Conservation (phyloP, 441 rosid genomes). For the Croton setiger region DNA sequence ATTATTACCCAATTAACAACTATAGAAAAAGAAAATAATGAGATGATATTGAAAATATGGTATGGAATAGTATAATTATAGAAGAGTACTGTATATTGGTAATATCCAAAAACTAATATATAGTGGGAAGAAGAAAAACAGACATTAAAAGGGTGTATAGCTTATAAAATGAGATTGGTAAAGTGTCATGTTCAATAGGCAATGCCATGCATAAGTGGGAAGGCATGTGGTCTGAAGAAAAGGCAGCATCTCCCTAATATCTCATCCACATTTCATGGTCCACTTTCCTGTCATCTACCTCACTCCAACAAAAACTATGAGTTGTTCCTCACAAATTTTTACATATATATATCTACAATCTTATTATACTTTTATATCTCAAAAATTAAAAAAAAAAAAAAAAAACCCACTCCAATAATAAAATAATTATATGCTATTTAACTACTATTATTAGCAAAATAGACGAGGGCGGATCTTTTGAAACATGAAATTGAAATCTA, state of each 20-base stretch:
- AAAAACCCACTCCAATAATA: no score
- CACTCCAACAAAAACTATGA: constrained; percentile 21
- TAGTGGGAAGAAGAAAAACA: not conserved
- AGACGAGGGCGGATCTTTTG: no score
- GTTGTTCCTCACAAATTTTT: constrained; percentile 18
- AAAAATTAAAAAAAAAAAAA: not conserved
- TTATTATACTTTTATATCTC: not conserved
- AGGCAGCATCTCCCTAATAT: constrained; percentile 28
- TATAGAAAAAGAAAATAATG: no score
- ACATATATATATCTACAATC: not conserved
- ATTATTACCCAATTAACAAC: no score
- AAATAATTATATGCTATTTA: no score
- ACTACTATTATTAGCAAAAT: no score
- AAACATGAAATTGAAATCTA: no score
- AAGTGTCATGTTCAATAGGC: constrained; percentile 28
- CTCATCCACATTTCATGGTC: constrained; percentile 23
- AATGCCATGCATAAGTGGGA: constrained; percentile 24
- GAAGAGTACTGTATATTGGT: not conserved
- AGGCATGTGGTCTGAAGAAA: constrained; percentile 37
- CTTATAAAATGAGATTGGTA: constrained; percentile 20
- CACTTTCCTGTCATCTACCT: constrained; percentile 15
- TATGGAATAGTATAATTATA: no score
- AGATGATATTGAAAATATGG: no score
- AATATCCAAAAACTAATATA: not conserved
- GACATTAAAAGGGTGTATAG: not conserved